Base-by-base conservation (phyloP, 2,329 filamentous ascomycete species). In the Aspergillus amoenus region DNA sequence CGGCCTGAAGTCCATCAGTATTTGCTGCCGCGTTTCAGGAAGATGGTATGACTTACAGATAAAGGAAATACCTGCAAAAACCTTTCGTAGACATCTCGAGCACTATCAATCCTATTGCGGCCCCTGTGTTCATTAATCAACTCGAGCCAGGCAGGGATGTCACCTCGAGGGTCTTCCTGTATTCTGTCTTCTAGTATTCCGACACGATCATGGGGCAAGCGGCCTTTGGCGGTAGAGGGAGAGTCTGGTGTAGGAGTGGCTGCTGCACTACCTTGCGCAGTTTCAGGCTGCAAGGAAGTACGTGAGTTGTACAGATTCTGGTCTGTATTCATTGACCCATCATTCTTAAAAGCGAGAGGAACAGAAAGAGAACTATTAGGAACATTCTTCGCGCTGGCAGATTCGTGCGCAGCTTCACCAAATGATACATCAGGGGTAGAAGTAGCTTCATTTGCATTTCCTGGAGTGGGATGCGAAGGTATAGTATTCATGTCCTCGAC, bases 41-140 rank as follows among this genome's bases (percentile, higher is more conserved):
- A 48, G 18, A 17, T 5, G 17, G 54, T n/a, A 13, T n/a, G 34
- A 86, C 93, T 84, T 86, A 97, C 94, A 66, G 92, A 88, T 71
- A 91, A 88, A 3, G 94, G 95, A 67, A 97, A 97, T 24, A 93
- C 81, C 62, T 89, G 85, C 64, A 97, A 81, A 73, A 97, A 97
- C 39, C 91, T 86, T 63, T 94, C 89, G 70, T 94, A 99, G 15
- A 88, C 85, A 57, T 82, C 84, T 62, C 93, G 86, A 27, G 90
- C 85, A 67, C 93, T 89, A 59, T 96, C 91, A 61, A 93, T 78
- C 73, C 92, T 90, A 76, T 89, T 89, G 67, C 89, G 90, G 68
- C 85, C 87, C 66, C 88, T 88, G 73, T 96, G 86, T 71, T 97
- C 91, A 64, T 85, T 84, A 71, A 99, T 93, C 70, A 99, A 82